These are phyloP conservation scores for Scenedesmus sp. DNA, from an alignment of 163 green algal species.

Conservation along the genomic window DNA sequence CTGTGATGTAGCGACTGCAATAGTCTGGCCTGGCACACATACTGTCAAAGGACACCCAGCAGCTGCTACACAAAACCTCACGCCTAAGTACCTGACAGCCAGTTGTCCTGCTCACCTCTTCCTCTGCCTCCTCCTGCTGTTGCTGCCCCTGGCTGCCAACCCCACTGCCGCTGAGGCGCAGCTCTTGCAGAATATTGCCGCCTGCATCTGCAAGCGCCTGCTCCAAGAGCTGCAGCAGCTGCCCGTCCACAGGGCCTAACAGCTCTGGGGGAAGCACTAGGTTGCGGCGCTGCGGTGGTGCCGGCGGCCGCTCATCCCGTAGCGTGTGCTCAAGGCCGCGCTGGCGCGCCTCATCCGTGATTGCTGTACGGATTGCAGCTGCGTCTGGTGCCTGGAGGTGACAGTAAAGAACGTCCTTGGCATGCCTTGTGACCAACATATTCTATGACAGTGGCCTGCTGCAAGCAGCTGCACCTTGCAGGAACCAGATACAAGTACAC, in stretches of 20 bases:
- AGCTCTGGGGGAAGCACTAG: not conserved
- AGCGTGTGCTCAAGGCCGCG: constrained; percentile 58
- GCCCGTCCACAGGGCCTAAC: not conserved
- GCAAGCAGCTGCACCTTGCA: not conserved
- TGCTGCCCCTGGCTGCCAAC: not conserved
- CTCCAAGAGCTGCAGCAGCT: constrained; percentile 24
- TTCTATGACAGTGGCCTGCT: not conserved
- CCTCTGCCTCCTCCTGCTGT: constrained; percentile 37
- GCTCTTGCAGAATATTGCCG: not conserved
- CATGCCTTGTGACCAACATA: not conserved
- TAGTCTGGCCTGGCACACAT: not conserved
- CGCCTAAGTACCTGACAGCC: not conserved
- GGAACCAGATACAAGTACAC: not conserved
- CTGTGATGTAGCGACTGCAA: too few species aligned
- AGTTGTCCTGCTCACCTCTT: constrained; percentile 26
- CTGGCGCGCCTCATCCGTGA: constrained; percentile 56
- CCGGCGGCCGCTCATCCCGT: constrained; percentile 43
- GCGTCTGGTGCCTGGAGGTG: constrained; percentile 36
- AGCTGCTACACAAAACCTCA: not conserved
- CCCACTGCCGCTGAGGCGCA: not conserved
- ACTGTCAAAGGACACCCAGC: not conserved
- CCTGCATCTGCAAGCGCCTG: constrained; percentile 57
- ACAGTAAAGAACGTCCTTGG: not conserved
- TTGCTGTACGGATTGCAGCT: constrained; percentile 54
- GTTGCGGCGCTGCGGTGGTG: not conserved